A percentile compares a stretch with the other conserved stretches of the same genome.
These are phyloP conservation scores for Fusarium chuoi DNA, from an alignment of 2,329 filamentous ascomycete genomes.

Conservation along the genomic window DNA sequence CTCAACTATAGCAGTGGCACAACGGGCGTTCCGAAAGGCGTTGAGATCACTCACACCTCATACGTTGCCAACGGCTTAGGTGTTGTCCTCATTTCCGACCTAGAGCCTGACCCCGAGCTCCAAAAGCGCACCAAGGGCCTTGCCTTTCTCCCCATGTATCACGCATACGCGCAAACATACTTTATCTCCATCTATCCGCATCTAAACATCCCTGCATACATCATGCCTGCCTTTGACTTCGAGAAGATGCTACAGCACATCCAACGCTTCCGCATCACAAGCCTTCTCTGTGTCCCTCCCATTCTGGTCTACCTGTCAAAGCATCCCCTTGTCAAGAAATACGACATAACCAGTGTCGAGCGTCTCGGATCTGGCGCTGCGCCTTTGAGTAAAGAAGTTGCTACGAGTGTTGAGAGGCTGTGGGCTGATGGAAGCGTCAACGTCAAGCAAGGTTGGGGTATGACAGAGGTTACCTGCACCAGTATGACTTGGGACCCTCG, in stretches of 20 bases:
- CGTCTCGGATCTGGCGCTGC: constrained; percentile 73
- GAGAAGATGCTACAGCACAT: constrained; percentile 74
- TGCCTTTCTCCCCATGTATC: constrained; percentile 81
- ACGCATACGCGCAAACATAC: constrained; percentile 76
- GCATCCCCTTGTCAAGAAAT: constrained; percentile 71
- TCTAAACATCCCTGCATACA: constrained; percentile 71
- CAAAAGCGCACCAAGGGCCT: constrained; percentile 56
- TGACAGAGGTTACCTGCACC: constrained; percentile 85
- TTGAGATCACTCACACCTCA: constrained; percentile 79
- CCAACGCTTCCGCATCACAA: constrained; percentile 74
- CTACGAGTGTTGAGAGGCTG: constrained; percentile 56
- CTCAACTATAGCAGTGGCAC: constrained; percentile 84
- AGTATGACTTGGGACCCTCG: constrained; percentile 77
- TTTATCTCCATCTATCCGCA: constrained; percentile 69
- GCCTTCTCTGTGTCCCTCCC: constrained; percentile 75
- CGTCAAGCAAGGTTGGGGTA: constrained; percentile 80
- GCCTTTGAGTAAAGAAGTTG: constrained; percentile 66
- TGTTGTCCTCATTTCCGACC: constrained; percentile 54
- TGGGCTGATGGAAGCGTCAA: constrained; percentile 54
- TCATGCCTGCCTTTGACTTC: constrained; percentile 84
- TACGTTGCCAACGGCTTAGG: constrained; percentile 77
- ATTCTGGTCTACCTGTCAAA: constrained; percentile 79
- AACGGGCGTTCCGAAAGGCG: constrained; percentile 84
- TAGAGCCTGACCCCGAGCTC: constrained; percentile 59
- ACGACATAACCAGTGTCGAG: constrained; percentile 74